Conservation (phyloP, 2,329 filamentous ascomycete genomes). For the Talaromyces atroroseus region DNA sequence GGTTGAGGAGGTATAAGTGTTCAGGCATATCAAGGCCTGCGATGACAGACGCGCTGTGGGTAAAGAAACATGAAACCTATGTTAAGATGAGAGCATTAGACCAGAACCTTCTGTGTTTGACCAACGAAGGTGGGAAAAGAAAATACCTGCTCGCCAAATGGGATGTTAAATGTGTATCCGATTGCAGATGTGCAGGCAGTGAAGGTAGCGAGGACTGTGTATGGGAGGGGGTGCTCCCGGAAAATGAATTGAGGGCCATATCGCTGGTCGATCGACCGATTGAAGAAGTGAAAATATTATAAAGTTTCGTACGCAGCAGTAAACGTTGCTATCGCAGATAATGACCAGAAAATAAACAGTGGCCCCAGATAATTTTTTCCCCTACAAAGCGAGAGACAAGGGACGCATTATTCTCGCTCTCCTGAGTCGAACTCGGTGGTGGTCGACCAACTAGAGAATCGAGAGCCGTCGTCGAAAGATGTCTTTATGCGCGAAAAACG, state of each 20-base stretch:
- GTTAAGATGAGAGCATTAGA: conserved; percentile 52
- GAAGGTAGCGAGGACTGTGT: conserved; percentile 78
- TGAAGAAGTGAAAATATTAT: not conserved
- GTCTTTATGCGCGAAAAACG: not conserved
- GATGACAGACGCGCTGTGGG: conserved; percentile 86
- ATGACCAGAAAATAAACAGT: not conserved
- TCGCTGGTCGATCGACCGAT: conserved; percentile 13
- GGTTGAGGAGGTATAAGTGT: conserved; percentile 86
- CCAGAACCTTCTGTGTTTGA: conserved; percentile 3
- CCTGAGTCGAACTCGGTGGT: not conserved
- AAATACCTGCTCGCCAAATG: conserved; percentile 47
- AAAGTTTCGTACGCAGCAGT: not conserved
- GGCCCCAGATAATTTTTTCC: not conserved
- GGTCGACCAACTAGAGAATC: not conserved
- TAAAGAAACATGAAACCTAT: conserved; percentile 81
- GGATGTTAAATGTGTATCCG: conserved; percentile 48
- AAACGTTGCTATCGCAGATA: not conserved
- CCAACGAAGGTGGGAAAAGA: not conserved
- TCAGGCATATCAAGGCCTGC: conserved; percentile 84
- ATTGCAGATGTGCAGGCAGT: conserved; percentile 64
- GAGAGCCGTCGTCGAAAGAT: no score
- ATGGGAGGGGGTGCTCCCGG: conserved; percentile 55
- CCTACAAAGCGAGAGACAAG: conserved; percentile 5
- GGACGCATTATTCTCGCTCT: conserved; percentile 1
- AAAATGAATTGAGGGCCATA: conserved; percentile 38